Evolutionary conservation across 1,284 basidiomycete genomes (phyloP), one percentile per base, ranked within the genome.

Genomic region (Neonothopanus nambi): DNA sequence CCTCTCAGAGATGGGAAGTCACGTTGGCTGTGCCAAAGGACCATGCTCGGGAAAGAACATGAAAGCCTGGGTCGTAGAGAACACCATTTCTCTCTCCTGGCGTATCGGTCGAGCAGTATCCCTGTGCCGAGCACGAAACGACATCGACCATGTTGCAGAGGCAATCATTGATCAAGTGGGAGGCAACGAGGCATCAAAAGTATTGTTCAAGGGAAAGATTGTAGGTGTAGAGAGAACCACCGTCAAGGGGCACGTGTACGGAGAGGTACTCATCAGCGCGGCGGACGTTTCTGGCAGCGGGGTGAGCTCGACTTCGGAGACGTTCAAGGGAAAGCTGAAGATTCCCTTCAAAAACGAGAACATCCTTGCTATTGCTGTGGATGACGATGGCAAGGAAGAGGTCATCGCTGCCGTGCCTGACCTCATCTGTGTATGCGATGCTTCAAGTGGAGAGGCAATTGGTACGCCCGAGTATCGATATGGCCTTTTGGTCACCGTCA

Each of bases 191-290:
- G 68, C 71, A 9, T 68, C 70, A 15, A 74, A 70, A 42, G 74
- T 79, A 17, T 57, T 84, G 42, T 83, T 84, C 61, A 67, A 70
- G 17, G 82, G 82, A 7, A 85, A 85, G 69, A 81, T 84, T 39
- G 57, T 75, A 24, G 74, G 77, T 39, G 78, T 84, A 15, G 67
- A 71, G 38, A 65, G 82, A 51, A 69, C 68, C 65, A 70, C 63
- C 15, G 65, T 69, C 55, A 77, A 76, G 54, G 78, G 79, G 1
- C 78, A 80, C 60, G 74, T 75, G 23, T 74, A 78, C 61, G 81
- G 82, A 18, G 71, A 77, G 53, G 74, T 82, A 0, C 70, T 74
- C 15, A 76, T 83, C 51, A 57, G 54, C n/a, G 62, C 70, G 1
- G 62, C 61, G 45, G 67, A 70, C 54, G 64, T 67, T 20, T 48